phyloP scores from a whole-genome alignment of 2,329 filamentous ascomycete species.

The Leptoxyphium fumago region DNA sequence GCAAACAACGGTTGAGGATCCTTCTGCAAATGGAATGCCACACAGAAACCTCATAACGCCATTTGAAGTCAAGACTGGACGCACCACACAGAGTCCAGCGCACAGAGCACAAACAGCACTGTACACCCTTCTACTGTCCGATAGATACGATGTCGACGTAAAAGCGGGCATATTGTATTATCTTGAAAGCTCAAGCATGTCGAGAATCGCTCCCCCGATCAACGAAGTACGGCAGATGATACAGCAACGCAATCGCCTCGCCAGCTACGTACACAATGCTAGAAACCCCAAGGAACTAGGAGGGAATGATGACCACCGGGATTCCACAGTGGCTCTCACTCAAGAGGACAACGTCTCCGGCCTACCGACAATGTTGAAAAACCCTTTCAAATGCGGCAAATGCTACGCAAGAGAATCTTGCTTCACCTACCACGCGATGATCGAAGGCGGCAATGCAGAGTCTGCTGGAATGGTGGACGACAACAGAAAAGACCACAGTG shows the following conservation, averaged over 20 bases:
- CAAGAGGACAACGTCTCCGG: conserved; percentile 50
- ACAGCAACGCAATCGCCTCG: conserved; percentile 82
- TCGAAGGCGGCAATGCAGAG: conserved; percentile 69
- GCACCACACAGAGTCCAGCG: conserved; percentile 57
- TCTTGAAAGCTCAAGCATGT: conserved; percentile 75
- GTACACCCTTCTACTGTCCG: conserved; percentile 82
- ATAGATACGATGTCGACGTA: conserved; percentile 88
- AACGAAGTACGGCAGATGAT: conserved; percentile 93
- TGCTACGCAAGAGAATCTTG: conserved; percentile 88
- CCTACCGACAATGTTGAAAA: conserved; percentile 74
- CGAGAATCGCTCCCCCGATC: conserved; percentile 69
- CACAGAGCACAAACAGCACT: conserved; percentile 90
- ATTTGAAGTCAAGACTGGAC: conserved; percentile 91
- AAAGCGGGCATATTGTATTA: conserved; percentile 88
- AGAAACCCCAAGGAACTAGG: conserved; percentile 7
- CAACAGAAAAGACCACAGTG: conserved; percentile 18
- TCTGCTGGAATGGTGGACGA: conserved; percentile 66
- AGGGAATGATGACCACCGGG: neutral
- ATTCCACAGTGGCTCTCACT: conserved; percentile 1
- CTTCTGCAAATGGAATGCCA: conserved; percentile 42
- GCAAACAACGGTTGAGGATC: conserved; percentile 67
- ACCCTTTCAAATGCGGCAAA: conserved; percentile 63
- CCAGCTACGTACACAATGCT: conserved; percentile 55
- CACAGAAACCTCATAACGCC: conserved; percentile 55
- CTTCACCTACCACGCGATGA: conserved; percentile 84